A percentile compares a stretch with the other conserved stretches of the same genome.
phyloP scores from a whole-genome alignment of 129 eudicot genomes.

The Chrysanthemum seticuspe region DNA sequence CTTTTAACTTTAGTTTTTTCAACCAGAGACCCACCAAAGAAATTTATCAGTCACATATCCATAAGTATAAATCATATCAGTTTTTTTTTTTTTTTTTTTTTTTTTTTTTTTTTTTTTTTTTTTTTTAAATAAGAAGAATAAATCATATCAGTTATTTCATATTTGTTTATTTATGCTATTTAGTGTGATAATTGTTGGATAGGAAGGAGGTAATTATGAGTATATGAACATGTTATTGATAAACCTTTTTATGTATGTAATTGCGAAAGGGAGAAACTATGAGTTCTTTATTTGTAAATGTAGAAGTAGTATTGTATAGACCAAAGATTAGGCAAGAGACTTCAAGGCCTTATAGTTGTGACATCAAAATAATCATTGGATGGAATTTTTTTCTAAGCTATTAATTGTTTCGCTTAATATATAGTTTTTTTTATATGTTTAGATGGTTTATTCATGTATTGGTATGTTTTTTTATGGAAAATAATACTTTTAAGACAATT shows the following conservation, averaged over 20 bases:
- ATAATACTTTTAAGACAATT: too few relatives aligned
- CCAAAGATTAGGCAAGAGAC: not conserved
- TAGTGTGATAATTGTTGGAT: conserved; percentile 3
- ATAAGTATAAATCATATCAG: too few relatives aligned
- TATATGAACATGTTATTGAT: not conserved
- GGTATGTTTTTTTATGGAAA: too few relatives aligned
- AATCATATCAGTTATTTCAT: conserved; percentile 7
- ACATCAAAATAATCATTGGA: not conserved
- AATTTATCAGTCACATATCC: conserved; percentile 3
- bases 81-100: too few relatives aligned
- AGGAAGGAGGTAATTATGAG: not conserved
- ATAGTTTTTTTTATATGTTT: too few relatives aligned
- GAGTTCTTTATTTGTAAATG: not conserved
- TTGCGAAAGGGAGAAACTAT: not conserved
- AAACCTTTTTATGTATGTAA: conserved; percentile 9
- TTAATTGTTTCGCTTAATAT: too few relatives aligned
- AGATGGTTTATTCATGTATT: too few relatives aligned
- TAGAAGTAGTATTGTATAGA: not conserved
- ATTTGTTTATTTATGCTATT: conserved; percentile 10
- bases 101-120: too few relatives aligned
- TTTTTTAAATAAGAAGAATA: too few relatives aligned
- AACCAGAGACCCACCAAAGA: too few relatives aligned
- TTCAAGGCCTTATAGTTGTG: conserved; percentile 5
- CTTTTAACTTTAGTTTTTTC: not conserved
- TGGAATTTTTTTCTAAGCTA: too few relatives aligned